Evolutionary conservation across 805 yeast species (phyloP).

Genomic region (Barnettozyma sucrosica): DNA sequence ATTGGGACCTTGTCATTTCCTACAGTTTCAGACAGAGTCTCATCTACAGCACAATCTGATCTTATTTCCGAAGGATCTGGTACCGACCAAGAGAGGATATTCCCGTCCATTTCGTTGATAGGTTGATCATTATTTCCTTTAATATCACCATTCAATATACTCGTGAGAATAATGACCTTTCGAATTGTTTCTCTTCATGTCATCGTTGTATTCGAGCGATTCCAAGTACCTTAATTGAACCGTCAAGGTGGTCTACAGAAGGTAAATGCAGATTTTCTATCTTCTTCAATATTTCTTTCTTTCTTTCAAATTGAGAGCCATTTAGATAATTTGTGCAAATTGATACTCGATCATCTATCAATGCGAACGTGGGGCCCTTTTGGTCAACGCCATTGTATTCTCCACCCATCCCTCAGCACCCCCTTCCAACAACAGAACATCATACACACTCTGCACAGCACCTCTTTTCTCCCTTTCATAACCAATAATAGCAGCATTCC

Average conservation of each 20-base stretch:
- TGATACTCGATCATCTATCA: too few species aligned
- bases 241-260: too few species aligned
- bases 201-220: too few species aligned
- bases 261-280: too few species aligned
- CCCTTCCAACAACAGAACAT: slow-evolving; percentile 68
- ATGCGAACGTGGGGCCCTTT: slow-evolving; percentile 68
- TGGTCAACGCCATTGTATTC: slow-evolving; percentile 65
- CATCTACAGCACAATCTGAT: not conserved
- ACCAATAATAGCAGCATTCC: slow-evolving; percentile 88
- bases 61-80: not conserved
- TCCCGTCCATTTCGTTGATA: not conserved
- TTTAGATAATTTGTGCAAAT: not conserved
- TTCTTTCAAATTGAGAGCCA: not conserved
- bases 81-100: too few species aligned
- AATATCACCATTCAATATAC: too few species aligned
- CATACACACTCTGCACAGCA: slow-evolving; percentile 38
- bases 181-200: too few species aligned
- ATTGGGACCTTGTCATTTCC: not conserved
- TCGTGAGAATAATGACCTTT: too few species aligned
- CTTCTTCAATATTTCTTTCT: too few species aligned
- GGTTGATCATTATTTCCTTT: too few species aligned
- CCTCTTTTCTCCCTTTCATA: slow-evolving; percentile 34
- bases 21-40: not conserved
- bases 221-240: too few species aligned
- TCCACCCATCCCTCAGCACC: slow-evolving; percentile 92